Base-by-base conservation (phyloP, 352 stramenopile genomes). In the Pythium biforme region DNA sequence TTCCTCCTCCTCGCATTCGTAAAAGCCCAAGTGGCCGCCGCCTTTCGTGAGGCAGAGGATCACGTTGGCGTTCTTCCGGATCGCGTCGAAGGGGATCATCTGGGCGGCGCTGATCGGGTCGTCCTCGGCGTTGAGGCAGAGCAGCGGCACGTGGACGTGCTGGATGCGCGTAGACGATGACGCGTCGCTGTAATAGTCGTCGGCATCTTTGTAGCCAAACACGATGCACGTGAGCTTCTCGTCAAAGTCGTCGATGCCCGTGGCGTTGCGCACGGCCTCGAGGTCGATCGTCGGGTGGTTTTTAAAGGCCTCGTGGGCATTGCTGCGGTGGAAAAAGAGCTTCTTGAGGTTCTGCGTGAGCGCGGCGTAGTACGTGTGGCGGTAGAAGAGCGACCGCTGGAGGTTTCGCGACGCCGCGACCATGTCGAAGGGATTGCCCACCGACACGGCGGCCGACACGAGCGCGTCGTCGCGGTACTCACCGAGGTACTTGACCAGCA, bases 391-490 rank as follows among this genome's bases (percentile, higher is more conserved):
- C 40, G 76, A 76, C 6, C 47, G 59, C 46, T 73, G 64, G 10
- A 91, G 67, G 34, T 81, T 82, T 50, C 58, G 54, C 29, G 73
- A 84, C 53, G 70, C 83, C 11, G 67, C 76, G 29, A 68, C 57
- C 54, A 92, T 74, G 55, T 89, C 74, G 63, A 86, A 92, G 25
- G 82, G 82, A 50, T 92, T 92, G n/a, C 80, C 80, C 26, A 92
- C 76, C 7, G 82, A 88, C 50, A 88, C 76, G 20, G 68, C 79
- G 5, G 75, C 80, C 11, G 78, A 85, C 34, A 71, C 51, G 17
- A 92, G 60, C 17, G 69, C 31, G 3, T 79, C 59, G 0, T 78
- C 59, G 7, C 33, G 19, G 40, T 89, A 79, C 61, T 92, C 82
- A 4, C 80, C 82, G 6, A 92, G 62, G 61, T 88, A 92, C 65